Evolutionary conservation across 164 flowering plant genomes (phyloP).

Genomic region (Nelumbo lutea): DNA sequence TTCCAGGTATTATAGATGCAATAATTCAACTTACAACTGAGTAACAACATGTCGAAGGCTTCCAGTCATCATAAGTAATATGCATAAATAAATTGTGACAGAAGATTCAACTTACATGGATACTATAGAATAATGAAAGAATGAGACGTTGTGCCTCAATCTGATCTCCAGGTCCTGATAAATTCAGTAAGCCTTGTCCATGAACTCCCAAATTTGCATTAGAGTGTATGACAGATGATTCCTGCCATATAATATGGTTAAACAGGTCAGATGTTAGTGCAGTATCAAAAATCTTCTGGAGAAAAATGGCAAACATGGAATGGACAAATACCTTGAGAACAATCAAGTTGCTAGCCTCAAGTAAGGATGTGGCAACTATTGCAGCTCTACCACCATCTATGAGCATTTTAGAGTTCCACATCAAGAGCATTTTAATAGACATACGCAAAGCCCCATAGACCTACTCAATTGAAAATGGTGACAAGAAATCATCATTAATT

Average conservation of each 20-base stretch:
- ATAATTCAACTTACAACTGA: no score
- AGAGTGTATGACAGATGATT: conserved; percentile 82
- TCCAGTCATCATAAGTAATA: no score
- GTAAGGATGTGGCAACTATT: conserved; percentile 78
- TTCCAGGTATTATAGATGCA: no score
- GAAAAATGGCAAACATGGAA: background rate
- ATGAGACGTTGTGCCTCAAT: conserved; percentile 94
- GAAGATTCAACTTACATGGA: conserved; percentile 80
- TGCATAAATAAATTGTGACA: conserved; percentile 77
- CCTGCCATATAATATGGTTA: conserved; percentile 37
- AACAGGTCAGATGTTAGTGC: conserved; percentile 10
- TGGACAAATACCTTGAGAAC: conserved; percentile 65
- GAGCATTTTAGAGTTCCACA: conserved; percentile 90
- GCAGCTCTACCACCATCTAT: conserved; percentile 72
- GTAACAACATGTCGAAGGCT: no score
- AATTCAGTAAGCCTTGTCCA: conserved; percentile 93
- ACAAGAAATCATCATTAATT: background rate
- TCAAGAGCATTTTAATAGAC: conserved; percentile 85
- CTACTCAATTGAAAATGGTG: conserved; percentile 26
- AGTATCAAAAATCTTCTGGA: conserved; percentile 5
- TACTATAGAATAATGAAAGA: conserved; percentile 79
- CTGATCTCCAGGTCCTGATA: conserved; percentile 84
- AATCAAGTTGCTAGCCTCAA: conserved; percentile 86
- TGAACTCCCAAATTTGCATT: conserved; percentile 96
- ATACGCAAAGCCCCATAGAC: conserved; percentile 91